Conservation (phyloP, 768 basidiomycete species). For the Russula brevipes region DNA sequence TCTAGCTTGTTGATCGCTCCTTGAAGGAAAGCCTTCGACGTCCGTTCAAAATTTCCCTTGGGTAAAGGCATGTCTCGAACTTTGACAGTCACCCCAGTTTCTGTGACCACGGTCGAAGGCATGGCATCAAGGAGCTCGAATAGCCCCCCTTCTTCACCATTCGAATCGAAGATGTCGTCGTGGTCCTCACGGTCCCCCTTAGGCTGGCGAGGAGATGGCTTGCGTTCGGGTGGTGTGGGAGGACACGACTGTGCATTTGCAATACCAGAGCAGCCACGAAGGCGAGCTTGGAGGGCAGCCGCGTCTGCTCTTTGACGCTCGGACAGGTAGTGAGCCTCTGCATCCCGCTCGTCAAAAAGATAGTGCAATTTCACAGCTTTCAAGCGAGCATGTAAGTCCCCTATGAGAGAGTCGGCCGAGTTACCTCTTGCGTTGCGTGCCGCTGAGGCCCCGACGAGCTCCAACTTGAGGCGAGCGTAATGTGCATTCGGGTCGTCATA, state of each 20-base stretch:
- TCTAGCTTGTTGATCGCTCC: constrained; percentile 66
- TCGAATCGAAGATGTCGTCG: constrained; percentile 46
- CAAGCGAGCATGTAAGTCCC: constrained; percentile 44
- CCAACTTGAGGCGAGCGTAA: constrained; percentile 60
- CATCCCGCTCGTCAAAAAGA: constrained; percentile 66
- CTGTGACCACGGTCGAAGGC: constrained; percentile 51
- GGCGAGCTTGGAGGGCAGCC: constrained; percentile 39
- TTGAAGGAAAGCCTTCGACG: constrained; percentile 67
- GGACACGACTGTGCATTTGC: background rate
- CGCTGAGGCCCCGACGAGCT: constrained; percentile 42
- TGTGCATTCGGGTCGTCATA: constrained; percentile 48
- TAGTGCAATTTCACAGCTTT: constrained; percentile 50
- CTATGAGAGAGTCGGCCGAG: constrained; percentile 31
- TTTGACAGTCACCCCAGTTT: constrained; percentile 47
- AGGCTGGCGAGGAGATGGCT: constrained; percentile 6
- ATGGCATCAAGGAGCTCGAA: constrained; percentile 68
- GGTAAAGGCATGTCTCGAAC: constrained; percentile 74
- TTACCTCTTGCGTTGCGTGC: constrained; percentile 30
- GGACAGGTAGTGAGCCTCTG: constrained; percentile 49
- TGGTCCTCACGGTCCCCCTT: constrained; percentile 17
- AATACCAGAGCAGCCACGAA: constrained; percentile 32
- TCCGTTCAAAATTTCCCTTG: constrained; percentile 77
- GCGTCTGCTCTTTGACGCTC: constrained; percentile 50
- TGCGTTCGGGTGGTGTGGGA: background rate
- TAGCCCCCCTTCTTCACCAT: constrained; percentile 54